Percentiles rank a stretch among this genome's conserved stretches.
phyloP scores from a whole-genome alignment of 441 rosid genomes.

The Dalechampia spathulata region DNA sequence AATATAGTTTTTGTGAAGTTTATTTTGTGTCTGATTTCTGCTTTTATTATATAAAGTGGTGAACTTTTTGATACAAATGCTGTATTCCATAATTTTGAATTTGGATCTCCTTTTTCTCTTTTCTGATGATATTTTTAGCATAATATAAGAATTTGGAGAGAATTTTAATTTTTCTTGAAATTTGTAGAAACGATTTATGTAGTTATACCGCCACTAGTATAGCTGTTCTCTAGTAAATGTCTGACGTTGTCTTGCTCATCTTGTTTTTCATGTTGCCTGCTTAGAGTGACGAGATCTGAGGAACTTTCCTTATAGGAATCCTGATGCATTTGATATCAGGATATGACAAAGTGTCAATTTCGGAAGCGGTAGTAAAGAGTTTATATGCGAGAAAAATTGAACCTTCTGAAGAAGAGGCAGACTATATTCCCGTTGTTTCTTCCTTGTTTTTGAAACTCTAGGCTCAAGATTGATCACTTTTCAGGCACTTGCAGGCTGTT shows the following conservation, averaged over 20 bases:
- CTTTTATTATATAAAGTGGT: not conserved
- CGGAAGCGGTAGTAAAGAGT: conserved; percentile 23
- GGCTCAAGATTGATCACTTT: conserved; percentile 12
- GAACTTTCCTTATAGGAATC: conserved; percentile 26
- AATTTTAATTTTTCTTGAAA: not conserved
- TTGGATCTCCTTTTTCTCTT: not conserved
- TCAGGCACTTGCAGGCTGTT: too few species aligned
- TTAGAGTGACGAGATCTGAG: conserved; percentile 10
- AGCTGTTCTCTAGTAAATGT: not conserved
- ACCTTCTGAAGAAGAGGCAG: conserved; percentile 19
- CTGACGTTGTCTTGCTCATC: conserved; percentile 4
- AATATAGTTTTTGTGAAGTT: not conserved
- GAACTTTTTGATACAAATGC: not conserved
- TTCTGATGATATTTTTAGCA: not conserved
- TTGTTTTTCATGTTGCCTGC: not conserved
- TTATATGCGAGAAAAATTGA: conserved; percentile 20
- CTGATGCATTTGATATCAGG: conserved; percentile 13
- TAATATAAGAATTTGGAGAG: not conserved
- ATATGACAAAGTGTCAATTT: conserved; percentile 15
- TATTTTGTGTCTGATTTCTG: not conserved
- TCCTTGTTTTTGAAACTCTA: conserved; percentile 17
- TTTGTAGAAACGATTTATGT: not conserved
- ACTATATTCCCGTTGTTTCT: conserved; percentile 10
- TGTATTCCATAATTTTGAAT: not conserved
- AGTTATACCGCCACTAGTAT: not conserved